These are phyloP conservation scores for Alternaria incomplexa DNA, from an alignment of 2,329 filamentous ascomycete species.

Conservation along the genomic window DNA sequence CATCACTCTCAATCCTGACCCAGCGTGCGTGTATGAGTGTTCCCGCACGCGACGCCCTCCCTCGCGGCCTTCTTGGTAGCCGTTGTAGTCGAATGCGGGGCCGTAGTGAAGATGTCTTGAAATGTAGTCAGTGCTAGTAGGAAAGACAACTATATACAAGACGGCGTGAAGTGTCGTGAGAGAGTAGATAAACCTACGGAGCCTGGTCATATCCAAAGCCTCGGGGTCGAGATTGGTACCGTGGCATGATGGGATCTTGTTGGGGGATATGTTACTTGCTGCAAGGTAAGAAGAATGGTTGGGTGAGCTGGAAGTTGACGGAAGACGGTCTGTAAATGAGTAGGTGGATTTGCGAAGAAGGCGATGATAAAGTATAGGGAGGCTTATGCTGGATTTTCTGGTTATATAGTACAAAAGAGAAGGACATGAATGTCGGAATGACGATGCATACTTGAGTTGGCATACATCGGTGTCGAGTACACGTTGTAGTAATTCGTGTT, in stretches of 20 bases:
- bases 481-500: neutral
- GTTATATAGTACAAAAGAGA: neutral
- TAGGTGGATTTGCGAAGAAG: neutral
- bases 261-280: neutral
- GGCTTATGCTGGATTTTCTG: neutral
- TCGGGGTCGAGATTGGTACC: neutral
- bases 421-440: neutral
- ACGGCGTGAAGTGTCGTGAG: neutral
- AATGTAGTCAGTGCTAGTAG: neutral
- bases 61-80: neutral
- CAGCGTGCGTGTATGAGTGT: neutral
- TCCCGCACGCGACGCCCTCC: neutral
- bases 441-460: neutral
- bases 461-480: neutral
- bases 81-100: neutral
- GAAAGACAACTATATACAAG: neutral
- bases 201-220: neutral
- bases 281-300: fast-evolving
- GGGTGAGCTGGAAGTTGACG: neutral
- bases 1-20: neutral
- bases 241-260: neutral
- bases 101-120: neutral
- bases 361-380: neutral
- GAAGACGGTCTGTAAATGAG: neutral
- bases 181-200: neutral